Percentiles rank a stretch among this genome's conserved stretches.
These are phyloP conservation scores for Oenanthe sinensis DNA, from an alignment of 129 eudicot genomes.

Conservation along the genomic window DNA sequence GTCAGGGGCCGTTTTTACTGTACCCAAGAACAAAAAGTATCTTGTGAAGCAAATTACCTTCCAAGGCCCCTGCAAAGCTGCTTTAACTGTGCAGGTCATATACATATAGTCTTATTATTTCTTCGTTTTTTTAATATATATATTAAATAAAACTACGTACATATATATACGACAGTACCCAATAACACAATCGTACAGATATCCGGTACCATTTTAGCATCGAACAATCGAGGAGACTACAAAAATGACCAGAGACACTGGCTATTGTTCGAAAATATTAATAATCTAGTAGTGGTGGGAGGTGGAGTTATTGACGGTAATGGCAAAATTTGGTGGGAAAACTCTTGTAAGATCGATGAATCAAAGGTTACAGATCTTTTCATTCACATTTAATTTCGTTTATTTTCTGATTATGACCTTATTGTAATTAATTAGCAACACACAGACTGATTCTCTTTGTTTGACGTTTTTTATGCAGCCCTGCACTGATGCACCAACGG, in stretches of 20 bases:
- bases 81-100: constrained; percentile 27
- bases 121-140: too few species aligned
- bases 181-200: constrained; percentile 17
- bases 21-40: constrained; percentile 25
- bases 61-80: constrained; percentile 44
- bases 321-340: constrained; percentile 52
- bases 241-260: constrained; percentile 23
- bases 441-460: not conserved
- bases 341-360: constrained; percentile 43
- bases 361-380: constrained; percentile 12
- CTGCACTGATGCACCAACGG: constrained; percentile 16
- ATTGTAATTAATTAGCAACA: not conserved
- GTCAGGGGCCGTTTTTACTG: constrained; percentile 16
- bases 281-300: constrained; percentile 27
- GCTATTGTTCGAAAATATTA: constrained; percentile 33
- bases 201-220: constrained; percentile 33
- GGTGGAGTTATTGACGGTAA: constrained; percentile 55
- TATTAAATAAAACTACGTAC: not conserved
- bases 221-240: constrained; percentile 19
- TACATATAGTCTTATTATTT: not conserved
- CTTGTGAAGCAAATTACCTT: constrained; percentile 37
- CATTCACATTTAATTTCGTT: not conserved
- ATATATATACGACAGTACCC: not conserved
- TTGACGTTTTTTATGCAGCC: constrained; percentile 1
- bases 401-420: not conserved